phyloP scores from a whole-genome alignment of 306 rosid species.

The Glycine tomentella region DNA sequence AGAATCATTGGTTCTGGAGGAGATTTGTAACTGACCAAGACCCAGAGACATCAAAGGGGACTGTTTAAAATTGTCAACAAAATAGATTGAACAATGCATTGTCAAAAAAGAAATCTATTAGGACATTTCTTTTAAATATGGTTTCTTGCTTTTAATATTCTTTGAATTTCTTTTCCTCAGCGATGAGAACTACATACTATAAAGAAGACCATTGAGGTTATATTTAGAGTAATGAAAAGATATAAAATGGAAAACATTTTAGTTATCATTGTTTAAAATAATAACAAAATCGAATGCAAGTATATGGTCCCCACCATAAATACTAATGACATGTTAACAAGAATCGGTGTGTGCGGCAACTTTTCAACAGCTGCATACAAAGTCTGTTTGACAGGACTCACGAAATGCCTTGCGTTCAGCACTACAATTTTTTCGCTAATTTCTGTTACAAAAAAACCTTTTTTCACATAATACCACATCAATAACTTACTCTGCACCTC shows the following conservation, averaged over 20 bases:
- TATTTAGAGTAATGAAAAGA: background rate
- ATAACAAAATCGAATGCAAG: too few species aligned
- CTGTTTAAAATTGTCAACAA: constrained; percentile 35
- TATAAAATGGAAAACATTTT: background rate
- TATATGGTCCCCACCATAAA: too few species aligned
- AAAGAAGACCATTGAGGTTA: background rate
- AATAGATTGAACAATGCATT: constrained; percentile 27
- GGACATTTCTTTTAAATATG: constrained; percentile 23
- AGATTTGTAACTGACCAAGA: constrained; percentile 49
- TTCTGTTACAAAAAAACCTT: too few species aligned
- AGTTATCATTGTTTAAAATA: too few species aligned
- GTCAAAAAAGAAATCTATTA: background rate
- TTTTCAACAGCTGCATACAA: too few species aligned
- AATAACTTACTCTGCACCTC: too few species aligned
- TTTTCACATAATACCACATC: too few species aligned
- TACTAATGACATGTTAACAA: too few species aligned
- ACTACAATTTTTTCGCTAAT: too few species aligned
- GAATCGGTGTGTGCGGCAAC: too few species aligned
- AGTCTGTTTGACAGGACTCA: too few species aligned
- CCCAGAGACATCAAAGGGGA: constrained; percentile 24
- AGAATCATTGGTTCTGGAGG: constrained; percentile 92
- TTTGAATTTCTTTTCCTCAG: background rate
- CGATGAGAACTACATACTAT: background rate
- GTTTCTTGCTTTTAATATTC: background rate
- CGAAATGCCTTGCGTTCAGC: too few species aligned